These are phyloP conservation scores for Colletotrichum chrysophilum DNA, from an alignment of 2,329 filamentous ascomycete genomes.

Conservation along the genomic window DNA sequence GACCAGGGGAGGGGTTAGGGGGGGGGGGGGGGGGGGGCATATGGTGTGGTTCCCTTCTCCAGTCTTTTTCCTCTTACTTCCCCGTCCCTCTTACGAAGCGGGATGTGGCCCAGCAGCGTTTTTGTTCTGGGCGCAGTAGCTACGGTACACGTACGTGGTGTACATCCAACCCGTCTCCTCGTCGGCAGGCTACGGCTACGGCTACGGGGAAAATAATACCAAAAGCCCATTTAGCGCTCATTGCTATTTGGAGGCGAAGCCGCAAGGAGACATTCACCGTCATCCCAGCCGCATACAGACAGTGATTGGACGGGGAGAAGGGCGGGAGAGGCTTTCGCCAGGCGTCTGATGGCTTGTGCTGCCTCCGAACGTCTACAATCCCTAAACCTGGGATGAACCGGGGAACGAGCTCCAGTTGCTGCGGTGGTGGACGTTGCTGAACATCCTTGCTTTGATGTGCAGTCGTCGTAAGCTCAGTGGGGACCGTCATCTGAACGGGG, in stretches of 20 bases:
- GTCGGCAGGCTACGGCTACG: not conserved
- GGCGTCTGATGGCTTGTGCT: not conserved
- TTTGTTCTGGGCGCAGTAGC: not conserved
- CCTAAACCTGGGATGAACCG: not conserved
- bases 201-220: not conserved
- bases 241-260: not conserved
- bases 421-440: not conserved
- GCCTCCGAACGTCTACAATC: not conserved
- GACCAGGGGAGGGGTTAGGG: not conserved
- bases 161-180: not conserved
- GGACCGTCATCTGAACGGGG: slow-evolving; percentile 17
- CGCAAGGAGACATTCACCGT: not conserved
- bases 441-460: slow-evolving; percentile 22
- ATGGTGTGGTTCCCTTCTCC: not conserved
- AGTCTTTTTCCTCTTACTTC: not conserved
- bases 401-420: not conserved
- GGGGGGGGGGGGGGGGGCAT: not conserved
- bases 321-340: not conserved
- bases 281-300: not conserved
- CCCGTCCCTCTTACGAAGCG: not conserved
- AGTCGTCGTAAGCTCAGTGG: slow-evolving; percentile 22
- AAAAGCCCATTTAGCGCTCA: not conserved
- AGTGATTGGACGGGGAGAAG: not conserved
- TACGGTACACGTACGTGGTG: not conserved
- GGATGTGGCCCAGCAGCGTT: slow-evolving; percentile 5